These are phyloP conservation scores for Xylariomycetidae sp. DNA, from an alignment of 2,329 filamentous ascomycete genomes.

Conservation along the genomic window DNA sequence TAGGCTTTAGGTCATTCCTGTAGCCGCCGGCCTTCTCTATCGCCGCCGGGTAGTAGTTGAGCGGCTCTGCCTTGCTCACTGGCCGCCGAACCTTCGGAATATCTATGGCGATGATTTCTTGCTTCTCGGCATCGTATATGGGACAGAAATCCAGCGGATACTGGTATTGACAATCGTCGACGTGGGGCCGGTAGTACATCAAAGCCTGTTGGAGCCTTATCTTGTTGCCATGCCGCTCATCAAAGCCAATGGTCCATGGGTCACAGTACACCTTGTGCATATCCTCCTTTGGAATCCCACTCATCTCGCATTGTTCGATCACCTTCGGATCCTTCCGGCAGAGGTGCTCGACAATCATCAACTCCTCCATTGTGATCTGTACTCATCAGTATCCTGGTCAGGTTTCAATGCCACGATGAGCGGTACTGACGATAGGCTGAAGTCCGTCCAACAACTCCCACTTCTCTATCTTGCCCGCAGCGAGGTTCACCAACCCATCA, in stretches of 20 bases:
- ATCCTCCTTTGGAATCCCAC: conserved; percentile 72
- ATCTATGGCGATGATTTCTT: conserved; percentile 76
- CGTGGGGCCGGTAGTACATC: conserved; percentile 87
- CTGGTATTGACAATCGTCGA: conserved; percentile 84
- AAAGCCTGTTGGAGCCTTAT: conserved; percentile 83
- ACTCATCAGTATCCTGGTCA: conserved; percentile 2
- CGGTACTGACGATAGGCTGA: conserved; percentile 64
- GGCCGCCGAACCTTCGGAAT: conserved; percentile 72
- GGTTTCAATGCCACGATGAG: not conserved
- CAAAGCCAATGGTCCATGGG: conserved; percentile 92
- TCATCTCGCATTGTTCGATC: conserved; percentile 81
- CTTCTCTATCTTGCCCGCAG: conserved; percentile 56
- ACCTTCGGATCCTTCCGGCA: conserved; percentile 75
- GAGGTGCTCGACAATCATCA: conserved; percentile 71
- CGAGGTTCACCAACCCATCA: conserved; percentile 74
- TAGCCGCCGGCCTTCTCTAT: conserved; percentile 72
- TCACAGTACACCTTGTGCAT: conserved; percentile 98
- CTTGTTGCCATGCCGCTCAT: conserved; percentile 76
- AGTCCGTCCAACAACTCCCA: conserved; percentile 73
- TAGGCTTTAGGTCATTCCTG: conserved; percentile 73
- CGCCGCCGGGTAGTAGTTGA: conserved; percentile 73
- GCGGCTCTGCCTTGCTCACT: conserved; percentile 62
- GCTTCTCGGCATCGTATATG: conserved; percentile 77
- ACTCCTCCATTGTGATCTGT: conserved; percentile 85
- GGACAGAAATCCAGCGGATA: conserved; percentile 92